These are phyloP conservation scores for Porcisia hertigi DNA, from an alignment of 208 protist species.

Conservation along the genomic window DNA sequence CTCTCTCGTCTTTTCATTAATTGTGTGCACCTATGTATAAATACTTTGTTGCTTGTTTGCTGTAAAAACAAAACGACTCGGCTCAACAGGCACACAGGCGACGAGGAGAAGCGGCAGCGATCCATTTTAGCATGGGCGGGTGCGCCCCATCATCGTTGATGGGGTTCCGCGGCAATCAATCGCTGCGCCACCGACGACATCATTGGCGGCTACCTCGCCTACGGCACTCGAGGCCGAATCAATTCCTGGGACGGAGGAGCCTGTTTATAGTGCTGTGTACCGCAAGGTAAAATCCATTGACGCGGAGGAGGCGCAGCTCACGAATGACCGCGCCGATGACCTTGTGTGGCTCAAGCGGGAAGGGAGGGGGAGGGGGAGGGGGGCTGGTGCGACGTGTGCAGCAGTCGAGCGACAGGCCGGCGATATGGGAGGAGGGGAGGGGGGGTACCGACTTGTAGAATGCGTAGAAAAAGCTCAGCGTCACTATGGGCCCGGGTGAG, in stretches of 20 bases:
- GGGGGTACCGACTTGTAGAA: conserved; percentile 55
- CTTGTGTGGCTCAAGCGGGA: conserved; percentile 39
- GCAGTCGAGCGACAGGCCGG: conserved; percentile 27
- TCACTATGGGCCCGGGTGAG: conserved; percentile 22
- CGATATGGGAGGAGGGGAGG: too few species aligned
- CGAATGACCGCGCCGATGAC: conserved; percentile 41
- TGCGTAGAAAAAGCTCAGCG: conserved; percentile 45
- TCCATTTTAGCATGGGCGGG: too few species aligned
- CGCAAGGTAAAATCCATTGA: conserved; percentile 37
- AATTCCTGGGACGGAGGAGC: conserved; percentile 35
- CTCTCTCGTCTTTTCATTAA: too few species aligned
- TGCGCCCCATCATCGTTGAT: conserved; percentile 54
- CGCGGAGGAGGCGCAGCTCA: conserved; percentile 35
- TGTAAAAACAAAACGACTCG: background rate
- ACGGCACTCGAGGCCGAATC: conserved; percentile 36
- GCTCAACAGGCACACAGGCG: too few species aligned
- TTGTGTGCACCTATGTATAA: too few species aligned
- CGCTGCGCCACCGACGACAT: conserved; percentile 35
- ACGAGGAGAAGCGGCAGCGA: too few species aligned
- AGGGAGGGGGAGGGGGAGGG: too few species aligned
- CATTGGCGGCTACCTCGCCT: conserved; percentile 31
- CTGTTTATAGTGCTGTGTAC: conserved; percentile 46
- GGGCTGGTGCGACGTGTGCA: conserved; percentile 22
- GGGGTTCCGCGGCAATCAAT: conserved; percentile 34
- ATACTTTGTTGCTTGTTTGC: too few species aligned